Evolutionary conservation across 495 filamentous ascomycete species (phyloP).

Genomic region (Penicillium daleae): DNA sequence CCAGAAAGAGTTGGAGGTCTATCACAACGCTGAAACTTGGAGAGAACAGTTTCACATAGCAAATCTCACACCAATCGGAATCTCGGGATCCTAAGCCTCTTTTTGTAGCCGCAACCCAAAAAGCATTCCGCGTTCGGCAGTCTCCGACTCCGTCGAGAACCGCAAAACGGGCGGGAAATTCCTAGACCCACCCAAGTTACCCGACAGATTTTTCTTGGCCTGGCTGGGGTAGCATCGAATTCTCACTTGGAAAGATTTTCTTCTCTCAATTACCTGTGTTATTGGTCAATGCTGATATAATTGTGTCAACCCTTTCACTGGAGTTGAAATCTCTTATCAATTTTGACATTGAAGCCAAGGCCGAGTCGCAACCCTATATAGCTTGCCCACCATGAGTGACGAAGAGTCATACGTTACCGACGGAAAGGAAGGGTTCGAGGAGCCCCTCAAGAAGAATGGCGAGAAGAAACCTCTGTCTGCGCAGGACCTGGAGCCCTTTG

Average conservation of each 20-base stretch:
- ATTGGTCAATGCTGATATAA: constrained; percentile 19
- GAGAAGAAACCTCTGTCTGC: constrained; percentile 26
- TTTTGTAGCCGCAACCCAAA: background rate
- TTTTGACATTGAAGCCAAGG: constrained; percentile 3
- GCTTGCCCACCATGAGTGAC: constrained; percentile 23
- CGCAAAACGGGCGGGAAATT: constrained; percentile 10
- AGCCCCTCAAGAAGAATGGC: constrained; percentile 17
- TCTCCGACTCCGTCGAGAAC: constrained; percentile 7
- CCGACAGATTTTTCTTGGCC: constrained; percentile 30
- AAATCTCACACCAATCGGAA: constrained; percentile 5
- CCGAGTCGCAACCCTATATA: background rate
- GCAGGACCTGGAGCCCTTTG: constrained; percentile 43
- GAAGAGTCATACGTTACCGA: constrained; percentile 25
- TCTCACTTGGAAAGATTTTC: constrained; percentile 11
- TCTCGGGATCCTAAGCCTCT: background rate
- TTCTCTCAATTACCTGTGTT: constrained; percentile 9
- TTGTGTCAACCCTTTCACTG: constrained; percentile 10
- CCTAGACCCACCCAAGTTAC: constrained; percentile 21
- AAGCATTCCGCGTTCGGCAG: constrained; percentile 9
- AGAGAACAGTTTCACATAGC: background rate
- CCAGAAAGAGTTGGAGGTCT: background rate
- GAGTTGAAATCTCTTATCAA: constrained; percentile 8
- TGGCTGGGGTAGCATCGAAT: constrained; percentile 18
- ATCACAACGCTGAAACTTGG: background rate
- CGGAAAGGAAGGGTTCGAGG: constrained; percentile 16